Evolutionary conservation across 805 yeast genomes (phyloP), one percentile per base, ranked within the genome.

Genomic region (Starmera quercuum): DNA sequence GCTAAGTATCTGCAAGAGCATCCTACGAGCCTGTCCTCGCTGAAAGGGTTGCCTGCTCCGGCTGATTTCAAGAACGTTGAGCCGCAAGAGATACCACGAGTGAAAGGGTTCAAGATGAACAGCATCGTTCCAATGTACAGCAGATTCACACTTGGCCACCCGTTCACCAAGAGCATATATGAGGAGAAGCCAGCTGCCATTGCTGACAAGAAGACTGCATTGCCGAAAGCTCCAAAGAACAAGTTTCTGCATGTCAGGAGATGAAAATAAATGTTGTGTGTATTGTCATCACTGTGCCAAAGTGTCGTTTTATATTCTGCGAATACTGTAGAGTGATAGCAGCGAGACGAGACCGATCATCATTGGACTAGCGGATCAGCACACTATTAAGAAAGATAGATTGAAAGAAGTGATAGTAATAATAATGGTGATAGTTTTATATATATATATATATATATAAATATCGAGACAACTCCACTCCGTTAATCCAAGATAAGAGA

Each of bases 91-190:
- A 56, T 81, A 49, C 95, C 95, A 9, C 65, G 61, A 36, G 95
- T 94, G n/a, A 74, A 76, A 45, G 95, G 95, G 10, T 82, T 83
- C 67, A 75, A 69, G 48, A 82, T 88, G 84, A 85, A 83, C 56
- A 73, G 78, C 2, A 78, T 90, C 29, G 85, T 88, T 11, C 98
- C 98, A n/a, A 67, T 86, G 20, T 86, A 81, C 49, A 80, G 94
- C 34, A 76, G 81, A 14, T 76, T 81, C 29, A 69, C 88, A 29
- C 71, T 84, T 67, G 88, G 83, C 20, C 86, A 83, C 47, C 96
- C 96, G 33, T 77, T 78, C 68, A 77, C 87, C 2, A 85, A 77
- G 41, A 58, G 69, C 36, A 72, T 82, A 23, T 83, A 83, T 48
- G 78, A 75, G 23, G 64, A 60, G 34, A 63, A 60, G 28, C 66